Evolutionary conservation across 78 protist species (phyloP).

Genomic region (Guillardia theta): DNA sequence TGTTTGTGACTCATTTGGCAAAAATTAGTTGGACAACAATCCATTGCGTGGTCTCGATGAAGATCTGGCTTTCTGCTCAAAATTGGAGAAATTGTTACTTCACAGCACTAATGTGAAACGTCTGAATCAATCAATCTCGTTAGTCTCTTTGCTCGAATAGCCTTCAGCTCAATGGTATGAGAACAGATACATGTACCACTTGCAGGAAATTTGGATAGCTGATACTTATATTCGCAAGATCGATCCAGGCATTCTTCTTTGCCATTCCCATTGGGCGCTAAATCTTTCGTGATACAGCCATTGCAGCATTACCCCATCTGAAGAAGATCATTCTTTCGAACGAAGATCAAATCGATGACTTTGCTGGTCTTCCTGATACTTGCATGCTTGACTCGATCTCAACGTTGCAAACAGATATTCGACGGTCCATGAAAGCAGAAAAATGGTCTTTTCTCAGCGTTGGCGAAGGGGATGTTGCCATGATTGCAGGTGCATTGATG

Average conservation of each 20-base stretch:
- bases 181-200: neutral
- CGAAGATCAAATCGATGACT: slow-evolving; percentile 3
- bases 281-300: neutral
- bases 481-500: neutral
- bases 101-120: neutral
- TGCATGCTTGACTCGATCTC: neutral
- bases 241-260: neutral
- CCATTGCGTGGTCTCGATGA: neutral
- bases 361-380: neutral
- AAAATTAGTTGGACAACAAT: neutral
- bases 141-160: neutral
- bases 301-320: neutral
- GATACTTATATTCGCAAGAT: neutral
- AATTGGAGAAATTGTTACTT: neutral
- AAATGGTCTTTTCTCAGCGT: neutral
- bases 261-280: neutral
- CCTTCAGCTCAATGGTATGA: neutral
- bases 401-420: neutral
- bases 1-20: neutral
- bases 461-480: neutral
- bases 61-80: neutral
- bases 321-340: neutral
- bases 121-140: neutral
- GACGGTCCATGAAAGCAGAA: neutral
- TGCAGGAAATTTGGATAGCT: neutral